Evolutionary conservation across 805 yeast species (phyloP), one percentile per base, ranked within the genome.

Genomic region (Sungouiozyma intestinalis): DNA sequence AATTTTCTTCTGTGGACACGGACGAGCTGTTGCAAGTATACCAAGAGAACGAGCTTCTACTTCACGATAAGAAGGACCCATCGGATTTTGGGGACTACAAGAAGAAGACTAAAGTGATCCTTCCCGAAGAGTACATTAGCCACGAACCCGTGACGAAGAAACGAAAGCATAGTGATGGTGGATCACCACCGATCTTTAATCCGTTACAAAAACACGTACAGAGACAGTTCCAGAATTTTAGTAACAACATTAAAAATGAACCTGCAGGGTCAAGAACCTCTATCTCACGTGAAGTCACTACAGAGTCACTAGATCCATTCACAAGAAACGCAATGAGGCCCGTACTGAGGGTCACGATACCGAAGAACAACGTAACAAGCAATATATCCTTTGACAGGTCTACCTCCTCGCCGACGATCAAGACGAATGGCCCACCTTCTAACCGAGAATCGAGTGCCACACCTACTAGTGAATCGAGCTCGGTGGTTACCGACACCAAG

Each of bases 1-100:
- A 90, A 64, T 90, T 80, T 56, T 75, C 87, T 4, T 77, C 92
- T 5, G 79, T 79, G n/a, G 79, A 80, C 48, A 71, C 86, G 1
- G 62, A 68, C 14, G 71, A 72, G 14, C 60, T 81, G 35, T 51
- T 77, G 6, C 56, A 63, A 6, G 58, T 62, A 34, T 74, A 69
- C 54, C 52, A 52, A 39, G 55, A 65, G 38, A 51, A 54, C 20
- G 43, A 52, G 3, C 46, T 45, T 2, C 53, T 54, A 36, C 43
- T 63, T 1, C 81, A 79, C 50, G 90, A 82, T 54, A 63, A 66
- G 13, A 81, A 81, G 57, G 68, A 71, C 16, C 88, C 88, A 0
- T 68, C 67, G 5, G 79, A 79, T 55, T 83, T 75, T 53, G 87
- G 87, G 6, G 71, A 71, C 48, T 78, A 78, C 57, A 63, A 63